phyloP scores from a whole-genome alignment of 2,329 filamentous ascomycete genomes.

The Fusarium humuli region DNA sequence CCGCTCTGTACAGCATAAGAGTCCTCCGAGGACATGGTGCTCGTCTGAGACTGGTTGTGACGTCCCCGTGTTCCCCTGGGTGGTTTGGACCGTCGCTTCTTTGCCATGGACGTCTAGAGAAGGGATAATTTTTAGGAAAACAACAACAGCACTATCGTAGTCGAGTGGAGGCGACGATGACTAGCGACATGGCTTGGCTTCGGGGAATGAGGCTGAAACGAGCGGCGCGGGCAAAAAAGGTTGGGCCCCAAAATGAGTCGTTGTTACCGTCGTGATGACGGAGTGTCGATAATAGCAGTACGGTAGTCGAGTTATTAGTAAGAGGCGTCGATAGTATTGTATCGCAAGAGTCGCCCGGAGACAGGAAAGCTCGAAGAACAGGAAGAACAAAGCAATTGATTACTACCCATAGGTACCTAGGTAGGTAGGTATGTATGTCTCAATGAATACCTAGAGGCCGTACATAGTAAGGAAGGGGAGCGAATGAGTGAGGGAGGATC shows the following conservation, averaged over 20 bases:
- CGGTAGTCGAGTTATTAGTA: neutral
- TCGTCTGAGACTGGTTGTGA: conserved; percentile 43
- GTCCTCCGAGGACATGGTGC: conserved; percentile 51
- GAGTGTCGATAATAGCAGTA: neutral
- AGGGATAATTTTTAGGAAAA: neutral
- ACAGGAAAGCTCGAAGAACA: neutral
- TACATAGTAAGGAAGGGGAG: conserved; percentile 16
- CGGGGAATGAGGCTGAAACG: conserved; percentile 25
- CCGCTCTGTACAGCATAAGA: conserved; percentile 45
- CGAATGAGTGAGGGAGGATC: conserved; percentile 18
- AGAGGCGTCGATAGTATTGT: neutral
- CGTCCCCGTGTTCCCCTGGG: conserved; percentile 42
- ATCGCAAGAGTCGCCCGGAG: neutral
- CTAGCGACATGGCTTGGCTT: conserved; percentile 41
- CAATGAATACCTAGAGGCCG: conserved; percentile 2
- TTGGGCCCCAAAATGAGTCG: conserved; percentile 4
- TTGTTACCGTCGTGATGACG: conserved; percentile 14
- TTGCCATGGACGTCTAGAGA: conserved; percentile 51
- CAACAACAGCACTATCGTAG: conserved; percentile 35
- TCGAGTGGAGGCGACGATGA: conserved; percentile 28
- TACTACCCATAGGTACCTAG: neutral
- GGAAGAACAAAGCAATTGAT: neutral
- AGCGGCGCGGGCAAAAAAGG: conserved; percentile 33
- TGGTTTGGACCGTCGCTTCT: conserved; percentile 48
- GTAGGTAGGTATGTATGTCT: neutral